Conservation (phyloP, 805 yeast species). For the Tetrapisispora nanseiensis region DNA sequence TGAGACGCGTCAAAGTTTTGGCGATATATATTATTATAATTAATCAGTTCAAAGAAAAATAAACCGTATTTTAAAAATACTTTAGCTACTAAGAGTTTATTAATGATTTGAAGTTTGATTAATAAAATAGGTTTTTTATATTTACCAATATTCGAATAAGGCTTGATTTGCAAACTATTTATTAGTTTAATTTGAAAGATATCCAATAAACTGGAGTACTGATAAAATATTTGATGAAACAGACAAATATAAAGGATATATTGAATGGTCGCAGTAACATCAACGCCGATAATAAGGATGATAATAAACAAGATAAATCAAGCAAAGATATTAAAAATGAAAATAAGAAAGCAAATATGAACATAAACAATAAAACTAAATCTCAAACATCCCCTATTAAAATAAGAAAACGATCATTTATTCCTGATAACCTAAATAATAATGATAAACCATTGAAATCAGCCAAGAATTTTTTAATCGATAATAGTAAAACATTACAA, state of each 20-base stretch:
- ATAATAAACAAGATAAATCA: neutral
- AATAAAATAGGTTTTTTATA: too few relatives aligned
- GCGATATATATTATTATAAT: neutral
- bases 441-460: neutral
- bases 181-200: neutral
- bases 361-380: slow-evolving; percentile 5
- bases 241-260: slow-evolving; percentile 7
- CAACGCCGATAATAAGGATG: neutral
- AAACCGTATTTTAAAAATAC: too few relatives aligned
- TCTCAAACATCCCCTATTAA: slow-evolving; percentile 7
- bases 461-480: slow-evolving; percentile 2
- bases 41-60: neutral
- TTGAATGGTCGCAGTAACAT: slow-evolving; percentile 15
- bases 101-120: too few relatives aligned
- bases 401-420: slow-evolving; percentile 4
- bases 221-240: neutral
- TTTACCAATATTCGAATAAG: neutral
- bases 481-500: neutral
- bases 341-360: neutral
- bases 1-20: neutral
- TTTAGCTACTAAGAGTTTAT: too few relatives aligned
- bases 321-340: neutral
- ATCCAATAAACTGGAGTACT: neutral
- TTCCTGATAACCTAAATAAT: slow-evolving; percentile 3
- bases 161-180: neutral